phyloP scores from a whole-genome alignment of 768 basidiomycete species.

The Porphyrellus cyaneotinctus region DNA sequence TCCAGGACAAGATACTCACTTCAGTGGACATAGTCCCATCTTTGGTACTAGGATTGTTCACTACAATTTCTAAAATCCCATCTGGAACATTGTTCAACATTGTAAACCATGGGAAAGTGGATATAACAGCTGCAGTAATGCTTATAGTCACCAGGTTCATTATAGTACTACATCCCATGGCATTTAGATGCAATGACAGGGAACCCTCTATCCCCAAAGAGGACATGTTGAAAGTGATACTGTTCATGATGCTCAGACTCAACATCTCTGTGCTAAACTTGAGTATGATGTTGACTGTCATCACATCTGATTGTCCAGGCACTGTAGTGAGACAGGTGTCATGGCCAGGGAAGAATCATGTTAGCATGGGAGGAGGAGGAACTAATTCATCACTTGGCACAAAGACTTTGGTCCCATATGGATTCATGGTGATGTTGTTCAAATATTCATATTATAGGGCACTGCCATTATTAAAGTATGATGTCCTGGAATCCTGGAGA shows the following conservation, averaged over 20 bases:
- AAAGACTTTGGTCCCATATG: slow-evolving; percentile 80
- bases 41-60: slow-evolving; percentile 51
- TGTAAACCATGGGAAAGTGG: slow-evolving; percentile 69
- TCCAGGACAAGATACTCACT: slow-evolving; percentile 38
- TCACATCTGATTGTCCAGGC: slow-evolving; percentile 44
- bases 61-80: slow-evolving; percentile 71
- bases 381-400: slow-evolving; percentile 70
- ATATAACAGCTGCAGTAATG: slow-evolving; percentile 52
- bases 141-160: slow-evolving; percentile 44
- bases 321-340: slow-evolving; percentile 62
- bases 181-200: slow-evolving; percentile 49
- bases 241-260: slow-evolving; percentile 61
- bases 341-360: slow-evolving; percentile 82
- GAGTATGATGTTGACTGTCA: slow-evolving; percentile 58
- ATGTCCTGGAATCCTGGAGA: slow-evolving; percentile 59
- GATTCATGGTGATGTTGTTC: slow-evolving; percentile 55
- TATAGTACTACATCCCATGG: slow-evolving; percentile 45
- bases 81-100: slow-evolving; percentile 75
- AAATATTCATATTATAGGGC: slow-evolving; percentile 78
- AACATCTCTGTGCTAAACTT: slow-evolving; percentile 80
- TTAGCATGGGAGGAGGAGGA: slow-evolving; percentile 65
- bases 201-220: slow-evolving; percentile 59
- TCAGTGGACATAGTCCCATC: slow-evolving; percentile 46
- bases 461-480: slow-evolving; percentile 54
- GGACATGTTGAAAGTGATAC: slow-evolving; percentile 64